Conservation (phyloP, 192 early-diverging fungal species). For the Chytriomyces confervae region DNA sequence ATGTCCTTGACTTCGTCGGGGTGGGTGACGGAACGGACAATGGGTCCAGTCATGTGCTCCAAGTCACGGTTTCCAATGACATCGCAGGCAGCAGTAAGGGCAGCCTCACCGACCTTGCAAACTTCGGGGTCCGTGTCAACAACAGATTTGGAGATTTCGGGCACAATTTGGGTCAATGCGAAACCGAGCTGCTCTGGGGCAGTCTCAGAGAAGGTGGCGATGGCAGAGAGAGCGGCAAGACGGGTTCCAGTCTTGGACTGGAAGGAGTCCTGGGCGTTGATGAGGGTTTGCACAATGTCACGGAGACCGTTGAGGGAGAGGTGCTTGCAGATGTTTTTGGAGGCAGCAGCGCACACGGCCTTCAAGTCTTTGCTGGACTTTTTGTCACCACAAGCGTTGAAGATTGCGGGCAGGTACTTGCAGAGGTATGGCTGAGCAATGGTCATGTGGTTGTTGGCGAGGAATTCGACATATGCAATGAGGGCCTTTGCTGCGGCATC, state of each 20-base stretch:
- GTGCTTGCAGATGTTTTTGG: slow-evolving; percentile 64
- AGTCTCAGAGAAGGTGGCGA: slow-evolving; percentile 52
- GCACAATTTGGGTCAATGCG: slow-evolving; percentile 66
- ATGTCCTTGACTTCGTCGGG: too few relatives aligned
- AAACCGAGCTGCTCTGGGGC: slow-evolving; percentile 55
- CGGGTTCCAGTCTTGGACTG: slow-evolving; percentile 79
- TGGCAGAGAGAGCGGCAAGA: slow-evolving; percentile 56
- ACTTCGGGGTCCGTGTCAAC: slow-evolving; percentile 83
- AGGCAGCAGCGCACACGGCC: slow-evolving; percentile 46
- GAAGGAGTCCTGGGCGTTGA: slow-evolving; percentile 66
- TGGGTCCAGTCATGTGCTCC: slow-evolving; percentile 50
- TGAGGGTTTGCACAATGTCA: slow-evolving; percentile 31
- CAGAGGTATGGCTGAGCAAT: slow-evolving; percentile 72
- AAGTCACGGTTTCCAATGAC: slow-evolving; percentile 78
- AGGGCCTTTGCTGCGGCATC: slow-evolving; percentile 51
- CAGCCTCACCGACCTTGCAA: slow-evolving; percentile 65
- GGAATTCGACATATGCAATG: slow-evolving; percentile 51
- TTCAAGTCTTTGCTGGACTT: slow-evolving; percentile 77
- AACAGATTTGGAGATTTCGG: slow-evolving; percentile 75
- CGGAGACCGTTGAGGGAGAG: slow-evolving; percentile 26
- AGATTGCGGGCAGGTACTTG: slow-evolving; percentile 63
- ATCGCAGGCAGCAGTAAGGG: slow-evolving; percentile 73
- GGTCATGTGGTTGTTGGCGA: slow-evolving; percentile 63
- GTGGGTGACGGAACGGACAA: slow-evolving; percentile 75
- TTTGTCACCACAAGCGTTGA: slow-evolving; percentile 64